These are phyloP conservation scores for Alternaria angustiovoidea DNA, from an alignment of 2,329 filamentous ascomycete species.

Conservation along the genomic window DNA sequence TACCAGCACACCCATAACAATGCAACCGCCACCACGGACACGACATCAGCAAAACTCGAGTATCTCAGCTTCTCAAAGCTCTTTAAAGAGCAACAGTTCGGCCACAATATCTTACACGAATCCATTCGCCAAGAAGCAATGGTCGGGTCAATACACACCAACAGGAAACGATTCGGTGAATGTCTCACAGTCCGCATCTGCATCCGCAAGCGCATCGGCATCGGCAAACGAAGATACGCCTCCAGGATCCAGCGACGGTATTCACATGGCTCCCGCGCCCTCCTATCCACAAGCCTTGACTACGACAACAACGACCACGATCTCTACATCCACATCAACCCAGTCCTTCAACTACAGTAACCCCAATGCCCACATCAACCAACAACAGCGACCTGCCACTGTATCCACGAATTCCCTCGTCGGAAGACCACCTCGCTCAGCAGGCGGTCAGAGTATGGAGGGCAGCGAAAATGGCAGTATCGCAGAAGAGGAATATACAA, in stretches of 20 bases:
- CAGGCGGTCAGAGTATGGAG: conserved; percentile 39
- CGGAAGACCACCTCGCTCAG: conserved; percentile 37
- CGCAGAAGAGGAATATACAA: conserved; percentile 50
- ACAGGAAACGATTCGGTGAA: conserved; percentile 38
- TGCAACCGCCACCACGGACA: conserved; percentile 40
- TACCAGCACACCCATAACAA: conserved; percentile 46
- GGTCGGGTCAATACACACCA: conserved; percentile 33
- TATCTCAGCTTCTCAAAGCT: conserved; percentile 46
- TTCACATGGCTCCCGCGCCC: conserved; percentile 45
- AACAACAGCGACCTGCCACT: conserved; percentile 23
- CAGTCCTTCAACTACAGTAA: conserved; percentile 30
- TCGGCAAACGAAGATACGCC: conserved; percentile 48
- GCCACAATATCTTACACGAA: conserved; percentile 34
- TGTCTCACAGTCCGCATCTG: conserved; percentile 38
- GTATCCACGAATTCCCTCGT: conserved; percentile 29
- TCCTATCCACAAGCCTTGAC: conserved; percentile 42
- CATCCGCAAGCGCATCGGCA: conserved; percentile 42
- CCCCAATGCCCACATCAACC: conserved; percentile 40
- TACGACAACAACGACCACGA: conserved; percentile 32
- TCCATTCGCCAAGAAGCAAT: conserved; percentile 33
- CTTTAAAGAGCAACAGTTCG: conserved; percentile 40
- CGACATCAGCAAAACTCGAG: conserved; percentile 44
- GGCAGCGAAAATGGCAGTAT: conserved; percentile 47
- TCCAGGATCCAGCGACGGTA: conserved; percentile 47
- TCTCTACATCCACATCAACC: conserved; percentile 14